These are phyloP conservation scores for Conticribra guillardii DNA, from an alignment of 108 stramenopile species.

Conservation along the genomic window DNA sequence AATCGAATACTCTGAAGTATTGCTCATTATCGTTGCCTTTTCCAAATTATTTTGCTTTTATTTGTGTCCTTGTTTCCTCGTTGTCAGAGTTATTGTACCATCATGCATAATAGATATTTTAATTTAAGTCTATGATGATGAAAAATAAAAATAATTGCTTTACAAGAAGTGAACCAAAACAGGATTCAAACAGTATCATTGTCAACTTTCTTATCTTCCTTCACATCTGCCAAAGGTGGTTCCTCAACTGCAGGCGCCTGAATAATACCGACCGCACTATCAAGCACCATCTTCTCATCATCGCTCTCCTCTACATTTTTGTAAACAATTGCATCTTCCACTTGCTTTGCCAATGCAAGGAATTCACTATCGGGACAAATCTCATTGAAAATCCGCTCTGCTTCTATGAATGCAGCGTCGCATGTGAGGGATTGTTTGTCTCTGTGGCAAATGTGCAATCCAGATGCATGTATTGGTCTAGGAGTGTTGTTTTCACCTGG, in stretches of 20 bases:
- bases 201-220: background rate
- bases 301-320: constrained; percentile 57
- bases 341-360: constrained; percentile 55
- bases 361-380: constrained; percentile 80
- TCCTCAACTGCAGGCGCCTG: constrained; percentile 2
- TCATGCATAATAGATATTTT: too few species aligned
- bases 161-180: too few species aligned
- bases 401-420: constrained; percentile 78
- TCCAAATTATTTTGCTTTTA: too few species aligned
- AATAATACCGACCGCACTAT: constrained; percentile 75
- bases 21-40: too few species aligned
- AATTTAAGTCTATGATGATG: too few species aligned
- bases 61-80: too few species aligned
- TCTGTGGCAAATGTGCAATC: constrained; percentile 60
- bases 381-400: constrained; percentile 61
- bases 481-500: background rate
- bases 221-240: background rate
- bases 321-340: constrained; percentile 66
- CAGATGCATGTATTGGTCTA: constrained; percentile 23
- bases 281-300: constrained; percentile 66
- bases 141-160: too few species aligned
- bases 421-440: constrained; percentile 57
- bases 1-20: too few species aligned
- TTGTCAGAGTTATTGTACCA: too few species aligned
- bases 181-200: background rate